A percentile compares a stretch with the other conserved stretches of the same genome.
These are phyloP conservation scores for Flaveria trinervia DNA, from an alignment of 129 eudicot genomes.

Conservation along the genomic window DNA sequence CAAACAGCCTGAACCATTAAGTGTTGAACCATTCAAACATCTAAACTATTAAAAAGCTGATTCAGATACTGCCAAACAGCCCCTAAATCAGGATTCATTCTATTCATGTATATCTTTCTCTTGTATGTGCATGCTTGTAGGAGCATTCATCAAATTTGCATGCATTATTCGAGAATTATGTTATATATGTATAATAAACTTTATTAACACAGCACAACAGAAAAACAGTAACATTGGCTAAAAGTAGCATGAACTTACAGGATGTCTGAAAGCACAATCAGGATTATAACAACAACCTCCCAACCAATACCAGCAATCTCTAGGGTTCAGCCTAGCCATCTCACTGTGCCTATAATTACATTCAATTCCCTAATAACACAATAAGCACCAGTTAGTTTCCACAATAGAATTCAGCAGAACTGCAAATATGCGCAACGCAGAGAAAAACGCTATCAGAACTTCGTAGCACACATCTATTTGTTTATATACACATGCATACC, in stretches of 20 bases:
- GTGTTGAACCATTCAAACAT: no score
- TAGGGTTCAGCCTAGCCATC: constrained; percentile 70
- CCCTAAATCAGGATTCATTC: not conserved
- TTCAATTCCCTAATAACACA: constrained; percentile 57
- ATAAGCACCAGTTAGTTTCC: not conserved
- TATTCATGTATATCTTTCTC: not conserved
- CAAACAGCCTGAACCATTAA: no score
- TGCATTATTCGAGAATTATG: not conserved
- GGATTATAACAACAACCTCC: constrained; percentile 59
- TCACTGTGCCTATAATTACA: constrained; percentile 73
- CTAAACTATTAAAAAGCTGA: no score
- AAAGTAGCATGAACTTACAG: constrained; percentile 49
- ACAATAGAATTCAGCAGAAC: constrained; percentile 6
- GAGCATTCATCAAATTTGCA: not conserved
- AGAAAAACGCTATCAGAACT: not conserved
- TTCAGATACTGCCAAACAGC: no score
- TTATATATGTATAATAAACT: not conserved
- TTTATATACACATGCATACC: constrained; percentile 24
- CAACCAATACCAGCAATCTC: constrained; percentile 82
- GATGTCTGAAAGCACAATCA: constrained; percentile 67
- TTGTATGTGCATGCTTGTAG: not conserved
- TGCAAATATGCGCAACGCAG: constrained; percentile 7
- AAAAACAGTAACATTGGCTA: not conserved
- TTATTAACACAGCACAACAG: constrained; percentile 8
- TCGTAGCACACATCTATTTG: constrained; percentile 2